These are phyloP conservation scores for Akanthomyces uredinophilus DNA, from an alignment of 2,329 filamentous ascomycete species.

Conservation along the genomic window DNA sequence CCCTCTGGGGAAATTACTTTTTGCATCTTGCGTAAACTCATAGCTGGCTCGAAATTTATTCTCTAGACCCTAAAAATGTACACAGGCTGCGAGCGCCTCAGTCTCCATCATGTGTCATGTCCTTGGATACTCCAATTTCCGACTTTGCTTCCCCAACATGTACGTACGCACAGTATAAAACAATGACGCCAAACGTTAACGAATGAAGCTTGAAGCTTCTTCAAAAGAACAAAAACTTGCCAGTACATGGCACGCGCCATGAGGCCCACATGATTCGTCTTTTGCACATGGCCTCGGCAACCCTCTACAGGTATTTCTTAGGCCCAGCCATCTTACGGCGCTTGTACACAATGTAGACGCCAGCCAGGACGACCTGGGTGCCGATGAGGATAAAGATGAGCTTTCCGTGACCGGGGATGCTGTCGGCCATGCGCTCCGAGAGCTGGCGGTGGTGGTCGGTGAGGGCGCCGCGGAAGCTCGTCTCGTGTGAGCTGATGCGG, in stretches of 20 bases:
- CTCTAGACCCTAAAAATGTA: background rate
- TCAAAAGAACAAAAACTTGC: background rate
- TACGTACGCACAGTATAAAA: background rate
- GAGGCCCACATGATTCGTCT: background rate
- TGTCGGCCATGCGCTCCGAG: conserved; percentile 42
- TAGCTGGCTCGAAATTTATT: background rate
- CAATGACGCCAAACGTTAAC: background rate
- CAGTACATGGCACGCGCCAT: background rate
- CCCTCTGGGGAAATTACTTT: too few species aligned
- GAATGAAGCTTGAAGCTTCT: background rate
- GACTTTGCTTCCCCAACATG: background rate
- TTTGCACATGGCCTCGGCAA: background rate
- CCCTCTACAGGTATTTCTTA: conserved; percentile 79
- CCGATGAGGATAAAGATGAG: conserved; percentile 67
- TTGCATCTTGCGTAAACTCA: background rate
- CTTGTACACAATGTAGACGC: conserved; percentile 73
- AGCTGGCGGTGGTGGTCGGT: conserved; percentile 45
- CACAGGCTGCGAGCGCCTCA: background rate
- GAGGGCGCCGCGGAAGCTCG: conserved; percentile 48
- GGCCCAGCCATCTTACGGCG: conserved; percentile 66
- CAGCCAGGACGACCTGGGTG: conserved; percentile 66
- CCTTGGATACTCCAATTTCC: background rate
- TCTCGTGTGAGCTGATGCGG: conserved; percentile 47
- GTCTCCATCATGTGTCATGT: background rate
- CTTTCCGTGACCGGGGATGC: conserved; percentile 44